A percentile compares a stretch with the other conserved stretches of the same genome.
These are phyloP conservation scores for Salpingoeca rosetta DNA, from an alignment of 78 protist species.

Conservation along the genomic window DNA sequence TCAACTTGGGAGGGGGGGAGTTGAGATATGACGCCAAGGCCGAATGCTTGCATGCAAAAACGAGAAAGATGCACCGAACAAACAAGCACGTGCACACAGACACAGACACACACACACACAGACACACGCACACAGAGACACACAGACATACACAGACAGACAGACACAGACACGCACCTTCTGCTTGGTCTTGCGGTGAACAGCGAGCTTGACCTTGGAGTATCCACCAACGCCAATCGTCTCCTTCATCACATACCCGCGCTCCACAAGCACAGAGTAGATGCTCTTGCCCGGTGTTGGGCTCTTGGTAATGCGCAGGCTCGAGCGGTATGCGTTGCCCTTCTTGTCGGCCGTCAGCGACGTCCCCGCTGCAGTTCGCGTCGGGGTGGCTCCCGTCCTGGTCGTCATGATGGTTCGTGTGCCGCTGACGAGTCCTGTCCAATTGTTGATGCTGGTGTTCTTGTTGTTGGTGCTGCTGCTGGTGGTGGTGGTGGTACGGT, in stretches of 20 bases:
- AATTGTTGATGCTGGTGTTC: too few species aligned
- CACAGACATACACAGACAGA: constrained; percentile 2
- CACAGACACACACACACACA: neutral
- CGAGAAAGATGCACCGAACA: too few species aligned
- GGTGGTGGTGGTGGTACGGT: too few species aligned
- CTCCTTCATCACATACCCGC: neutral
- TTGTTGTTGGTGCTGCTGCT: too few species aligned
- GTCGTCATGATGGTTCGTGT: too few species aligned
- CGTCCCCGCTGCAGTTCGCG: too few species aligned
- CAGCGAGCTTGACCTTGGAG: neutral
- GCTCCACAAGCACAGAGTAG: neutral
- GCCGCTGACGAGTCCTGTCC: too few species aligned
- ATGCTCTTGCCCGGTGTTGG: neutral
- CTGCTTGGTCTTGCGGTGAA: neutral
- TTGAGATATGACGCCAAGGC: neutral
- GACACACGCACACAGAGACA: constrained; percentile 14
- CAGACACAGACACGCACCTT: neutral
- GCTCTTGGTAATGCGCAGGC: neutral
- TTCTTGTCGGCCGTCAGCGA: too few species aligned
- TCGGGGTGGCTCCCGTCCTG: too few species aligned
- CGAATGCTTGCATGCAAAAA: too few species aligned
- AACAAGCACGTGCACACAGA: neutral
- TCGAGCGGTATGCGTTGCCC: neutral
- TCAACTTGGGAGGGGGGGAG: neutral
- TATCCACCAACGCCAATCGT: neutral